Percentiles rank a stretch among this genome's conserved stretches.
phyloP scores from a whole-genome alignment of 2,329 filamentous ascomycete genomes.

The Botryotinia narcissicola region DNA sequence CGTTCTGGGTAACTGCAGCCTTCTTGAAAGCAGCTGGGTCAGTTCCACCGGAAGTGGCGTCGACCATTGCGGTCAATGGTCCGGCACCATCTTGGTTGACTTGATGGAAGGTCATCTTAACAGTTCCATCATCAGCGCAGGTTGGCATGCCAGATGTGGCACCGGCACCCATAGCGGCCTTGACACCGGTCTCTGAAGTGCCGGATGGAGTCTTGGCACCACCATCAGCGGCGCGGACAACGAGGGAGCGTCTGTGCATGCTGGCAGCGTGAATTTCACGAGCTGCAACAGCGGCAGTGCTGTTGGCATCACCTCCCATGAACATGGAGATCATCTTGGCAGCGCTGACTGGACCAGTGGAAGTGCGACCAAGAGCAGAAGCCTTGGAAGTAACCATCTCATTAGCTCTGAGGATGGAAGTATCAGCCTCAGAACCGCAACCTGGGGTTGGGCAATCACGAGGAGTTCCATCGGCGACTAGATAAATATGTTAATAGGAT shows the following conservation, averaged over 20 bases:
- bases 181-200: constrained; percentile 52
- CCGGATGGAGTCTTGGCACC: constrained; percentile 49
- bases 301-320: constrained; percentile 50
- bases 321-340: constrained; percentile 57
- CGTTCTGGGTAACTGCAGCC: constrained; percentile 58
- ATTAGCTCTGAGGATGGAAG: constrained; percentile 63
- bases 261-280: constrained; percentile 73
- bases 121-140: constrained; percentile 55
- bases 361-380: constrained; percentile 61
- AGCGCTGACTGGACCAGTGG: constrained; percentile 57
- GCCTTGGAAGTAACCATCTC: constrained; percentile 56
- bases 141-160: constrained; percentile 55
- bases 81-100: constrained; percentile 71
- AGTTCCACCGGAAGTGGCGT: constrained; percentile 61
- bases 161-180: constrained; percentile 53
- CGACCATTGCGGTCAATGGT: constrained; percentile 58
- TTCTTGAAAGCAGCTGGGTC: constrained; percentile 58
- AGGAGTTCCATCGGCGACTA: constrained; percentile 63
- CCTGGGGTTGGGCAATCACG: constrained; percentile 61
- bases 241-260: constrained; percentile 42
- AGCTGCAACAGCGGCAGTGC: constrained; percentile 51
- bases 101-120: constrained; percentile 65
- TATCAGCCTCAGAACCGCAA: constrained; percentile 67
- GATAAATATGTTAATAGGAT: constrained; percentile 24
- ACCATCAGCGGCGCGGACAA: constrained; percentile 37